Evolutionary conservation across 1,139 yeast species (phyloP).

Genomic region (Ogataea hybrid): DNA sequence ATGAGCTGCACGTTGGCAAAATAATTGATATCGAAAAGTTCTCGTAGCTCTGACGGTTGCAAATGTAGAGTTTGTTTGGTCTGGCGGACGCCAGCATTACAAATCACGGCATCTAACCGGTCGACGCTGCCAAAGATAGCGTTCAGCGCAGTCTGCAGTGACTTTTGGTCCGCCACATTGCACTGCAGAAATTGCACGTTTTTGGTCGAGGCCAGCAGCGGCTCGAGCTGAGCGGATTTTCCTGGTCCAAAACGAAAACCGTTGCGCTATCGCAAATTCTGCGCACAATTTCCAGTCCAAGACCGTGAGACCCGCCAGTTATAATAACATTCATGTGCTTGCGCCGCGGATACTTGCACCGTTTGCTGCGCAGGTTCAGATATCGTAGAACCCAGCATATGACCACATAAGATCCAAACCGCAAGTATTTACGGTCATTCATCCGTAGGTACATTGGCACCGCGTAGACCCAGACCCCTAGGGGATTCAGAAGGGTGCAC

Average conservation of each 20-base stretch:
- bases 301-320: conserved; percentile 33
- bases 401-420: conserved; percentile 10
- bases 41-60: conserved; percentile 33
- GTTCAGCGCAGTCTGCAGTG: conserved; percentile 33
- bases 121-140: conserved; percentile 32
- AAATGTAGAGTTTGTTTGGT: conserved; percentile 41
- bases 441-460: conserved; percentile 6
- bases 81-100: conserved; percentile 75
- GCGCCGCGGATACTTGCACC: neutral
- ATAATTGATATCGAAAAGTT: conserved; percentile 53
- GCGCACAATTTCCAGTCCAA: conserved; percentile 29
- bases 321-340: conserved; percentile 19
- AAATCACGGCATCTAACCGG: conserved; percentile 53
- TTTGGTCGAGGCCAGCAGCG: neutral
- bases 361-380: conserved; percentile 15
- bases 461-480: conserved; percentile 18
- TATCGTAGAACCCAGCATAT: conserved; percentile 23
- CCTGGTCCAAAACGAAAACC: conserved; percentile 13
- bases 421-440: neutral
- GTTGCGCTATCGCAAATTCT: neutral
- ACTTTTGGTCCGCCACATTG: conserved; percentile 41
- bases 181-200: conserved; percentile 10
- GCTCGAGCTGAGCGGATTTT: conserved; percentile 2
- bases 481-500: conserved; percentile 24
- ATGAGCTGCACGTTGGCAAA: conserved; percentile 54